Conservation (phyloP, 495 filamentous ascomycete species). For the Xylaria curta region DNA sequence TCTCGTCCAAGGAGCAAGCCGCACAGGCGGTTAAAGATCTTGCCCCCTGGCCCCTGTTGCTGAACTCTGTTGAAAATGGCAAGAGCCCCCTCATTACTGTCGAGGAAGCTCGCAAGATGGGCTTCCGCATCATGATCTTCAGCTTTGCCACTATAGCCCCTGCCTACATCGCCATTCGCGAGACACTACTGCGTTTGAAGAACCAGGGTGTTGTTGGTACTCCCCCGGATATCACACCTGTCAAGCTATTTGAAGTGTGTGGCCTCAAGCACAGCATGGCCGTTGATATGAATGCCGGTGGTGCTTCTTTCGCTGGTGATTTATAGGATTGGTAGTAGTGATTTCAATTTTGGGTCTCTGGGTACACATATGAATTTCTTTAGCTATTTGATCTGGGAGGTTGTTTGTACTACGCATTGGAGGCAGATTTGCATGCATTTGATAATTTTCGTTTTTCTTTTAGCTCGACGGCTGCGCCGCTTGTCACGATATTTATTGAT, state of each 20-base stretch:
- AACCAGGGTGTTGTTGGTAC: conserved; percentile 55
- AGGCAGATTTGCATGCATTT: conserved; percentile 8
- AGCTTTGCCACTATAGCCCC: conserved; percentile 59
- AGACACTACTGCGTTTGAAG: conserved; percentile 54
- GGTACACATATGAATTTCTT: neutral
- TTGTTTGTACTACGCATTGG: conserved; percentile 6
- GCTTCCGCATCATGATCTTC: conserved; percentile 70
- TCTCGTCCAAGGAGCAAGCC: conserved; percentile 62
- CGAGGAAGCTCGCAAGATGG: conserved; percentile 64
- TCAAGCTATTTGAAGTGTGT: conserved; percentile 54
- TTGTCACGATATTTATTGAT: neutral
- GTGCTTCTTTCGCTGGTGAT: conserved; percentile 37
- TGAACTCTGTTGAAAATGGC: conserved; percentile 71
- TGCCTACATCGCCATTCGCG: conserved; percentile 59
- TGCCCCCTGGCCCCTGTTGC: conserved; percentile 62
- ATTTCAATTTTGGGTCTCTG: neutral
- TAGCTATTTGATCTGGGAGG: neutral
- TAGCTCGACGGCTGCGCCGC: conserved; percentile 2
- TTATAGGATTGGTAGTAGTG: conserved; percentile 8
- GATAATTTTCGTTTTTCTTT: neutral
- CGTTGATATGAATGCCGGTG: conserved; percentile 63
- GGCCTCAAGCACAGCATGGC: conserved; percentile 64
- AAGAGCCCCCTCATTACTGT: conserved; percentile 63
- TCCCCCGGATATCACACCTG: conserved; percentile 49
- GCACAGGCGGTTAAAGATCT: conserved; percentile 59